Evolutionary conservation across 78 protist species (phyloP).

Genomic region (Polysphondylium violaceum): DNA sequence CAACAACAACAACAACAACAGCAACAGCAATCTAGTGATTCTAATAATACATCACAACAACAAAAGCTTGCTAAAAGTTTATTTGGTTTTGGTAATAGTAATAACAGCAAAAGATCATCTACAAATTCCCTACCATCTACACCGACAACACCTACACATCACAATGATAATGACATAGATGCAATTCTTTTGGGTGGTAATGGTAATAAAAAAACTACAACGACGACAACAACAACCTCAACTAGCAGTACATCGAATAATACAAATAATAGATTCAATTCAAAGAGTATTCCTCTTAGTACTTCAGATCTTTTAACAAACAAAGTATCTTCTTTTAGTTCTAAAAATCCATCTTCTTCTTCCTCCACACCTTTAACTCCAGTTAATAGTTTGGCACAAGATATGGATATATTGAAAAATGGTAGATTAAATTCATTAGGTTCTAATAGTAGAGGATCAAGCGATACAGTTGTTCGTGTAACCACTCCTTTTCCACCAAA

Average conservation of each 20-base stretch:
- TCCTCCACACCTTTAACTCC: too few species aligned
- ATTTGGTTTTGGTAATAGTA: background rate
- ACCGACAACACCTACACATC: background rate
- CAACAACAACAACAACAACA: background rate
- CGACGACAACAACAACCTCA: background rate
- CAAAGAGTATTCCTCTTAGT: background rate
- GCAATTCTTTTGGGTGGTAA: background rate
- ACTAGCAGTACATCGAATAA: background rate
- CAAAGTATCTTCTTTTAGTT: too few species aligned
- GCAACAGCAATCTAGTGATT: background rate
- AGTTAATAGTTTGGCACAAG: too few species aligned
- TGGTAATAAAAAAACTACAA: background rate
- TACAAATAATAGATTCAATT: background rate
- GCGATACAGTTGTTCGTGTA: too few species aligned
- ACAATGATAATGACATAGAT: background rate
- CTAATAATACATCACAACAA: background rate
- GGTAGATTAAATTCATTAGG: too few species aligned
- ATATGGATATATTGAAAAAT: too few species aligned
- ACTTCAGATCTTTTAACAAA: background rate
- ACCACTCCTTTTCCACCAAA: too few species aligned
- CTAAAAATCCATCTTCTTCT: too few species aligned
- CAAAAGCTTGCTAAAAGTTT: background rate
- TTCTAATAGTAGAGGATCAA: too few species aligned
- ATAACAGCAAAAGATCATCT: background rate
- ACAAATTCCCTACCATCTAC: background rate